phyloP scores from a whole-genome alignment of 1,284 basidiomycete genomes.

The Volvariella surrecta region DNA sequence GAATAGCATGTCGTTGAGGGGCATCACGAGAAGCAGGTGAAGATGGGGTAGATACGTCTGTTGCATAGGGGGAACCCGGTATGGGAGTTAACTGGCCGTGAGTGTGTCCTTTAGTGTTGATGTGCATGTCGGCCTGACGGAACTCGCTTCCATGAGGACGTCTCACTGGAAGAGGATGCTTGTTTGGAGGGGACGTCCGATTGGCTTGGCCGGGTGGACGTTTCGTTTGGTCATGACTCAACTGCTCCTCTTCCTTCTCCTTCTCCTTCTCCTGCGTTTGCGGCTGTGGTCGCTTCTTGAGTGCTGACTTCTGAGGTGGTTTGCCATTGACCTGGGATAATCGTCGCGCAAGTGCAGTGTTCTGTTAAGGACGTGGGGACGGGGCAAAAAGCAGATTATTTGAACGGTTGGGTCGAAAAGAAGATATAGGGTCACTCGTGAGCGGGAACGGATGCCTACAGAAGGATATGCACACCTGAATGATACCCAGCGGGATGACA shows the following conservation, averaged over 20 bases:
- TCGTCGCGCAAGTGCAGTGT: conserved; percentile 66
- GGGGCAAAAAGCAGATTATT: neutral
- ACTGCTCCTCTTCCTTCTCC: too few relatives aligned
- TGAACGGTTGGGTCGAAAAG: neutral
- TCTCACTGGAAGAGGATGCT: conserved; percentile 11
- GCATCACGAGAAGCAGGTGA: conserved; percentile 29
- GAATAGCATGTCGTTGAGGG: conserved; percentile 12
- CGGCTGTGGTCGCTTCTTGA: too few relatives aligned
- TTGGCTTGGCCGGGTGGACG: conserved; percentile 24
- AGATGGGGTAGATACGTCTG: conserved; percentile 39
- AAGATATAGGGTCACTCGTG: neutral
- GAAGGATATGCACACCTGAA: conserved; percentile 49
- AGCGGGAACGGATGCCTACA: neutral
- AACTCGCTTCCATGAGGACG: neutral
- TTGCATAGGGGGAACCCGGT: conserved; percentile 48
- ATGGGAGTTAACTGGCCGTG: conserved; percentile 44
- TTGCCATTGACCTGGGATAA: conserved; percentile 35
- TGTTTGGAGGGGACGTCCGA: neutral
- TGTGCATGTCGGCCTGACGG: neutral
- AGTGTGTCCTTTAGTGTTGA: neutral
- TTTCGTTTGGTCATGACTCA: too few relatives aligned
- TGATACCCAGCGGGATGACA: conserved; percentile 83
- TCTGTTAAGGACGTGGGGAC: conserved; percentile 32
- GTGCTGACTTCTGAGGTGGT: neutral
- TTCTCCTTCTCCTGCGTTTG: too few relatives aligned